Percentiles rank a stretch among this genome's conserved stretches.
Evolutionary conservation across 108 stramenopile genomes (phyloP).

Genomic region (Aurantiochytrium sp.): DNA sequence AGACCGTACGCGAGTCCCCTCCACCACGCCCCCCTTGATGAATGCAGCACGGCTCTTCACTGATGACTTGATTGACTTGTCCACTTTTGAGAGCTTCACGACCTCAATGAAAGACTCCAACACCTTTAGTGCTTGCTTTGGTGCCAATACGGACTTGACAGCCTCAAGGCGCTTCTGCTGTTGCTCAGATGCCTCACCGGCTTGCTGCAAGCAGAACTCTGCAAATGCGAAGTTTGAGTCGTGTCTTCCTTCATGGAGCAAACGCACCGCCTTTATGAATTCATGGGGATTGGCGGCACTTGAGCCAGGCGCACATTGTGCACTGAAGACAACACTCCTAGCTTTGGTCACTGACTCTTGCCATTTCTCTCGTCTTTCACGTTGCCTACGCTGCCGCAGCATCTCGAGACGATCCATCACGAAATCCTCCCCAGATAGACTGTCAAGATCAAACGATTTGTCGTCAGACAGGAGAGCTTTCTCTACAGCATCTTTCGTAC

Average conservation of each 20-base stretch:
- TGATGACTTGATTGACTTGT: not conserved
- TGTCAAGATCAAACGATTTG: not conserved
- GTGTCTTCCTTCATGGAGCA: not conserved
- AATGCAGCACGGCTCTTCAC: not conserved
- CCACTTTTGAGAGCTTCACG: not conserved
- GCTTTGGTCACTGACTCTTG: not conserved
- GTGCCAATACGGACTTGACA: not conserved
- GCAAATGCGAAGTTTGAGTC: not conserved
- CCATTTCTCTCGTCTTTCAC: not conserved
- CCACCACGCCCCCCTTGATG: not conserved
- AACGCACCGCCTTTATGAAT: not conserved
- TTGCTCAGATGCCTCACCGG: not conserved
- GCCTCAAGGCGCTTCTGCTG: not conserved
- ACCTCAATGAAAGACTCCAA: not conserved
- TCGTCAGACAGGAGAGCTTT: not conserved
- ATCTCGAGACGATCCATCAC: not conserved
- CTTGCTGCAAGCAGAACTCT: not conserved
- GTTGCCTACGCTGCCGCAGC: not conserved
- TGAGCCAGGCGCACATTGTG: not conserved
- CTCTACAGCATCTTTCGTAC: not conserved
- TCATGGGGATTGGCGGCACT: not conserved
- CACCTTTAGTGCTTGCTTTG: not conserved
- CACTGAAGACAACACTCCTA: not conserved
- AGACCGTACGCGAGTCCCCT: not conserved
- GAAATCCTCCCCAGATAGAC: not conserved